Evolutionary conservation across 116 monocot genomes (phyloP).

Genomic region (Zostera marina): DNA sequence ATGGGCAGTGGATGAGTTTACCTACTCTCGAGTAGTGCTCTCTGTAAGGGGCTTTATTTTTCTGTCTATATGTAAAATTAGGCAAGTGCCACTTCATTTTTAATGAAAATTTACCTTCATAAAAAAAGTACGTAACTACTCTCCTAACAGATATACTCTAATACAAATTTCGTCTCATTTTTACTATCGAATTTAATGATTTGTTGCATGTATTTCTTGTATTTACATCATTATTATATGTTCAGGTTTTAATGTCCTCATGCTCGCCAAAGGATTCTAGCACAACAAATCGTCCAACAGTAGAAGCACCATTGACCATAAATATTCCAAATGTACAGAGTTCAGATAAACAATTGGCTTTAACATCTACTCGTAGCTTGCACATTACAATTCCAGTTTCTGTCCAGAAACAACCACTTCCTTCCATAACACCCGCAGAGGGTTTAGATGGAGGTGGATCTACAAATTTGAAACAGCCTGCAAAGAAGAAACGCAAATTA

Average conservation of each 20-base stretch:
- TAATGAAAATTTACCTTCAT: too few species aligned
- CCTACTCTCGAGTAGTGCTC: too few species aligned
- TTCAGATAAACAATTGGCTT: conserved; percentile 28
- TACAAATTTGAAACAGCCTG: conserved; percentile 8
- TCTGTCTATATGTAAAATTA: too few species aligned
- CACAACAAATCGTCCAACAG: conserved; percentile 9
- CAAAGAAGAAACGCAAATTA: conserved; percentile 68
- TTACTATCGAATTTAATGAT: too few species aligned
- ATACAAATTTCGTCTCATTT: too few species aligned
- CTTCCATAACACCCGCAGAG: conserved; percentile 20
- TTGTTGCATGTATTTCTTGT: too few species aligned
- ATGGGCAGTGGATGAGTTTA: too few species aligned
- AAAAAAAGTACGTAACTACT: too few species aligned
- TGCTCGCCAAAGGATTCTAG: conserved; percentile 22
- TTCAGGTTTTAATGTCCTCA: conserved; percentile 37
- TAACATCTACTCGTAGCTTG: conserved; percentile 3
- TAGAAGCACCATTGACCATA: conserved; percentile 27
- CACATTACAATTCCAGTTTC: conserved; percentile 17
- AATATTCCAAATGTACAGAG: conserved; percentile 34
- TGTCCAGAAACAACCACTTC: conserved; percentile 24
- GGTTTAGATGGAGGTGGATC: conserved; percentile 38
- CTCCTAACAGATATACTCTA: too few species aligned
- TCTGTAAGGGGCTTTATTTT: too few species aligned
- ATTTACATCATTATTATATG: too few species aligned
- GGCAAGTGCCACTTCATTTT: too few species aligned